A percentile compares a stretch with the other conserved stretches of the same genome.
Evolutionary conservation across 1,284 basidiomycete genomes (phyloP).

Genomic region (Erythrobasidium hasegawianum): DNA sequence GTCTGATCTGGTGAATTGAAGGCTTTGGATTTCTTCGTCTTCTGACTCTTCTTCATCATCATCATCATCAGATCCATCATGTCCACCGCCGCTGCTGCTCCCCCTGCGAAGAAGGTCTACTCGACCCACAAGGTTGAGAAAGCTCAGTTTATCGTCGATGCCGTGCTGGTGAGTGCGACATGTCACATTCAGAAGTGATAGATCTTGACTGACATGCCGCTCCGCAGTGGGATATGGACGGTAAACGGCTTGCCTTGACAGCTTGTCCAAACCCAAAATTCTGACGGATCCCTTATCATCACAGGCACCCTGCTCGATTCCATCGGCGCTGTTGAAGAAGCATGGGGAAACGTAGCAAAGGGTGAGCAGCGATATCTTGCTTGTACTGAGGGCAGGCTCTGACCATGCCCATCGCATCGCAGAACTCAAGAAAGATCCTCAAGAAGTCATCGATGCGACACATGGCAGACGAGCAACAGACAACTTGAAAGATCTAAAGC

Average conservation of each 20-base stretch:
- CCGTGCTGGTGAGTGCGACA: conserved; percentile 38
- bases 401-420: background rate
- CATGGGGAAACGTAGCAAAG: conserved; percentile 69
- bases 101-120: conserved; percentile 33
- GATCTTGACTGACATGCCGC: background rate
- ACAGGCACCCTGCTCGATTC: conserved; percentile 63
- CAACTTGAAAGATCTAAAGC: conserved; percentile 61
- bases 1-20: too few relatives aligned
- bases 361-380: conserved; percentile 60
- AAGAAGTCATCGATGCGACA: conserved; percentile 55
- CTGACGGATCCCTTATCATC: conserved; percentile 30
- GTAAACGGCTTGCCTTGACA: background rate
- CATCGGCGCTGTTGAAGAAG: conserved; percentile 70
- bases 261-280: background rate
- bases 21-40: too few relatives aligned
- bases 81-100: background rate
- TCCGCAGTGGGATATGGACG: conserved; percentile 41
- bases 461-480: conserved; percentile 70
- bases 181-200: background rate
- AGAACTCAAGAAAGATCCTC: conserved; percentile 43
- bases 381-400: conserved; percentile 53
- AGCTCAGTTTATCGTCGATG: conserved; percentile 45
- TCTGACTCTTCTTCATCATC: too few relatives aligned
- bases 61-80: too few relatives aligned
- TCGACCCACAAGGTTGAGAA: conserved; percentile 40